Evolutionary conservation across 768 basidiomycete genomes (phyloP), one percentile per base, ranked within the genome.

Genomic region (Kwoniella sp.): DNA sequence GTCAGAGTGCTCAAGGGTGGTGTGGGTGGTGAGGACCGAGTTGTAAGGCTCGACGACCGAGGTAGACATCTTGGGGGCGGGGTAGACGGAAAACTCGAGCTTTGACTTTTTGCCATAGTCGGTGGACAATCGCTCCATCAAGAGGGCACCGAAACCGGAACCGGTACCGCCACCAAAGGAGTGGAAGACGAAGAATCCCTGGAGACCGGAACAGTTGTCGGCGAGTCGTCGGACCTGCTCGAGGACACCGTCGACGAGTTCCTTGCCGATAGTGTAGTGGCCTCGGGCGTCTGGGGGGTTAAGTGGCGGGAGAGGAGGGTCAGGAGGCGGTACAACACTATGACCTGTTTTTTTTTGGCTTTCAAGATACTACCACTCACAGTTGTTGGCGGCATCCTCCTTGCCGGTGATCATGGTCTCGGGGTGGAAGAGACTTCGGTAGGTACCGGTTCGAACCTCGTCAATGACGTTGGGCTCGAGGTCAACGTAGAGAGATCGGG

Each of bases 151-250:
- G 77, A 99, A 95, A 79, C 96, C 96, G 67, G 96, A 99, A 77
- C 96, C 96, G 80, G 96, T 98, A 82, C 96, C 96, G 80, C 96
- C 96, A 81, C 96, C 96, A 81, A 99, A 98, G 22, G 96, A 98
- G 85, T 98, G 96, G 88, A 98, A 98, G 79, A 98, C 92, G 80
- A 98, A 98, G 88, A 99, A 99, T 76, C 96, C 96, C 83, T 99
- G 96, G 51, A 99, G 88, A 80, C 96, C 96, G 55, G 88, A 87
- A 84, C 95, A 98, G 84, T 96, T 96, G 83, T 99, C 96, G 57
- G 94, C 92, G 68, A 99, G 88, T 73, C 92, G 90, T 81, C 96
- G 91, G 73, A 98, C 85, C 82, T 92, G 94, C 84, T 99, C 96
- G 88, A 97, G 91, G 61, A 96, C 94, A 51, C 86, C 86, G 83